Conservation (phyloP, 148 eudicot species). For the Chenopodium album region DNA sequence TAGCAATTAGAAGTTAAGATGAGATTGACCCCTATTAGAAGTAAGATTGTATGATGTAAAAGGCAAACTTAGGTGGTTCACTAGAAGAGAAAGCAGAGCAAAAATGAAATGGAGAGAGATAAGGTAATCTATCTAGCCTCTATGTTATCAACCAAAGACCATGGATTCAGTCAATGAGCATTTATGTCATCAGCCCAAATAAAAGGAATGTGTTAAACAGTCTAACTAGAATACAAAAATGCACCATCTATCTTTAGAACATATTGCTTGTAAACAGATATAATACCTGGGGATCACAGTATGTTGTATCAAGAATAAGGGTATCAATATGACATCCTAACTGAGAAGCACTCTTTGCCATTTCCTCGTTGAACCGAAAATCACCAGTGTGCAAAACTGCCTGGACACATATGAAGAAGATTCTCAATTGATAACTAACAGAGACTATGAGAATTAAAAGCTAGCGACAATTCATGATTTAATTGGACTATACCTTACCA, state of each 20-base stretch:
- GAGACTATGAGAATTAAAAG: background rate
- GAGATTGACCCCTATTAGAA: background rate
- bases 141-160: background rate
- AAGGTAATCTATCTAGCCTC: background rate
- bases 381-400: conserved; percentile 95
- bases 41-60: background rate
- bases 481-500: conserved; percentile 65
- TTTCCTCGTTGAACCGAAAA: conserved; percentile 78
- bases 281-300: conserved; percentile 84
- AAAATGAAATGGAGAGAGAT: background rate
- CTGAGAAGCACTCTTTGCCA: conserved; percentile 42
- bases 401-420: conserved; percentile 39
- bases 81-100: background rate
- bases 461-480: background rate
- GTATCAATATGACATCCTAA: conserved; percentile 50
- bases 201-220: background rate
- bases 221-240: background rate
- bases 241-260: background rate
- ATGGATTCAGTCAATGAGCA: background rate
- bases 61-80: background rate
- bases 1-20: background rate
- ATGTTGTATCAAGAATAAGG: conserved; percentile 92
- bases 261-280: background rate
- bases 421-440: conserved; percentile 16
- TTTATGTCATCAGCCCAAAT: background rate